phyloP scores from a whole-genome alignment of 1,139 yeast genomes.

The Debaryomycetaceae sp. region DNA sequence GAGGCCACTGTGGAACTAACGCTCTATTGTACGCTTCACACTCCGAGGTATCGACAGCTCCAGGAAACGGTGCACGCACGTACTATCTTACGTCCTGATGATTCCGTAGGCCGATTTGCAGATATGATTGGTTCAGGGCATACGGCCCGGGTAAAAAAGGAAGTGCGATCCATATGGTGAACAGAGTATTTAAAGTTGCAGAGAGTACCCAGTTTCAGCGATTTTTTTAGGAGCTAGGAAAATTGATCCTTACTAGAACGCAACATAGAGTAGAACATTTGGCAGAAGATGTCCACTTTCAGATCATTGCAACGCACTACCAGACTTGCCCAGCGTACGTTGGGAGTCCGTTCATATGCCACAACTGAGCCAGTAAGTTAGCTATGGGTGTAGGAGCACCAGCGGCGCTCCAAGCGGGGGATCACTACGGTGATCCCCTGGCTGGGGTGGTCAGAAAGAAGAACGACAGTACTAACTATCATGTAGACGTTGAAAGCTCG shows the following conservation, averaged over 20 bases:
- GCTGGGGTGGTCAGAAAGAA: background rate
- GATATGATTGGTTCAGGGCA: slow-evolving; percentile 4
- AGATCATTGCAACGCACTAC: slow-evolving; percentile 39
- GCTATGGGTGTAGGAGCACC: background rate
- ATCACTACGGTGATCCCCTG: background rate
- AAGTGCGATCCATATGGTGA: background rate
- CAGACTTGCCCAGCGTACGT: slow-evolving; percentile 32
- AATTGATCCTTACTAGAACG: background rate
- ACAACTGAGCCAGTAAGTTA: slow-evolving; percentile 53
- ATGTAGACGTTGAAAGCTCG: slow-evolving; percentile 74
- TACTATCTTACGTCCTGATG: background rate
- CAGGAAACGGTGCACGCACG: background rate
- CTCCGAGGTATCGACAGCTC: background rate
- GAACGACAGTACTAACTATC: background rate
- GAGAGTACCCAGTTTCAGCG: background rate
- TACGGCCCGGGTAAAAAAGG: slow-evolving; percentile 4
- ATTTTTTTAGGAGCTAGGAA: background rate
- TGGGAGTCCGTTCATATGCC: slow-evolving; percentile 43
- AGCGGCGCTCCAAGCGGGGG: background rate
- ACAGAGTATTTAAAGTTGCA: background rate
- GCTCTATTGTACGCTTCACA: background rate
- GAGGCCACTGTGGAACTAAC: background rate
- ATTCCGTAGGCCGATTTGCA: slow-evolving; percentile 1
- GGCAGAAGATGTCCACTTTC: slow-evolving; percentile 30
- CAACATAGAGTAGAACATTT: background rate